Percentiles rank a stretch among this genome's conserved stretches.
phyloP scores from a whole-genome alignment of 2,329 filamentous ascomycete species.

The Cordyceps javanica region DNA sequence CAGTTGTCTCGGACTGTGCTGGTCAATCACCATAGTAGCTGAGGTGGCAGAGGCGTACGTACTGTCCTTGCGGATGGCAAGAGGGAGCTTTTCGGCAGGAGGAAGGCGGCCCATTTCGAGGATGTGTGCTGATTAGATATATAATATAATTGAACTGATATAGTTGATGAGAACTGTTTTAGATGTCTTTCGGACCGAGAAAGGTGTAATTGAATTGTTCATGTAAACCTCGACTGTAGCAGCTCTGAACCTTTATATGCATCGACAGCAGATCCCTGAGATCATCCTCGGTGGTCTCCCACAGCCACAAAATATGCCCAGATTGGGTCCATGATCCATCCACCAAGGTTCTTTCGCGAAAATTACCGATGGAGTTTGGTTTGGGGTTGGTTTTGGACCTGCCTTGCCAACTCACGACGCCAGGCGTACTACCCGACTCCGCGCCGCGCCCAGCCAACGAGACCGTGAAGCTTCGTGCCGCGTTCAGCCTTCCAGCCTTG shows the following conservation, averaged over 20 bases:
- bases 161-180: not conserved
- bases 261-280: not conserved
- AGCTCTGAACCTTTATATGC: not conserved
- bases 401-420: not conserved
- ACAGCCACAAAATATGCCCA: not conserved
- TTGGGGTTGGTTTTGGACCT: not conserved
- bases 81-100: slow-evolving; percentile 44
- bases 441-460: not conserved
- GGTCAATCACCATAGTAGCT: not conserved
- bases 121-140: not conserved
- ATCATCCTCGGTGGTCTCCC: not conserved
- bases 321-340: not conserved
- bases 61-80: slow-evolving; percentile 48
- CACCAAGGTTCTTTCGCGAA: not conserved
- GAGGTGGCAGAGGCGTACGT: slow-evolving; percentile 14
- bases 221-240: too few species aligned
- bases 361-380: not conserved
- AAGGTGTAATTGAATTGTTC: not conserved
- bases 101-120: slow-evolving; percentile 26
- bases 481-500: slow-evolving; percentile 1
- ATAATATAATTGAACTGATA: not conserved
- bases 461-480: not conserved
- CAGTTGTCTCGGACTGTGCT: slow-evolving; percentile 45
- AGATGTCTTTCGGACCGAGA: not conserved
- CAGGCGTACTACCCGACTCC: not conserved